A percentile compares a stretch with the other conserved stretches of the same genome.
Conservation (phyloP, 192 early-diverging fungal species). For the Coemansia sp. region DNA sequence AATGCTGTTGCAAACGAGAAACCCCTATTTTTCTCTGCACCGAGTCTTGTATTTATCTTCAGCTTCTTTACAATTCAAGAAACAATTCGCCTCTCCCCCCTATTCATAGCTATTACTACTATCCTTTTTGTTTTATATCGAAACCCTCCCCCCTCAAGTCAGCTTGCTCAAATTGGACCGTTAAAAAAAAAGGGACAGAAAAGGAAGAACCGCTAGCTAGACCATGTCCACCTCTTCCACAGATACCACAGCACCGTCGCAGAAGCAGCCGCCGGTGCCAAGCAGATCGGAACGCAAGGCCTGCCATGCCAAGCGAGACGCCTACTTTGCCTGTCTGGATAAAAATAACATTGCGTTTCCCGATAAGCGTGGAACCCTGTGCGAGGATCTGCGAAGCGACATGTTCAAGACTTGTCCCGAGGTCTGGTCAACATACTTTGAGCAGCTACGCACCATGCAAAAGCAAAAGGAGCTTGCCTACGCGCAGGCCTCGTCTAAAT, state of each 20-base stretch:
- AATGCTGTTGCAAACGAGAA: slow-evolving; percentile 14
- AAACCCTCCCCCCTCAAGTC: too few relatives aligned
- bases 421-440: slow-evolving; percentile 41
- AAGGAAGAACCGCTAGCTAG: neutral
- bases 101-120: too few relatives aligned
- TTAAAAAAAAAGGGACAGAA: too few relatives aligned
- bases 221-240: neutral
- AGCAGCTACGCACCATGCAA: slow-evolving; percentile 33
- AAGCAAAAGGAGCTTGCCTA: slow-evolving; percentile 20
- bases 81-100: too few relatives aligned
- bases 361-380: slow-evolving; percentile 38
- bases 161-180: too few relatives aligned
- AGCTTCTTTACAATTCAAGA: too few relatives aligned
- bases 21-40: too few relatives aligned
- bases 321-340: slow-evolving; percentile 77
- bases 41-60: neutral
- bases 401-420: slow-evolving; percentile 38
- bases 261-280: slow-evolving; percentile 45
- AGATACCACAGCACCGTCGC: slow-evolving; percentile 1
- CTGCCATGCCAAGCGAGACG: slow-evolving; percentile 79
- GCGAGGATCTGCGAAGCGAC: slow-evolving; percentile 38
- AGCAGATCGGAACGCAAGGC: slow-evolving; percentile 60
- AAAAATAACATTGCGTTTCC: slow-evolving; percentile 59
- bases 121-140: neutral
- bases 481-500: neutral